These are phyloP conservation scores for Fragaria vesca DNA, from an alignment of 306 rosid species.

Conservation along the genomic window DNA sequence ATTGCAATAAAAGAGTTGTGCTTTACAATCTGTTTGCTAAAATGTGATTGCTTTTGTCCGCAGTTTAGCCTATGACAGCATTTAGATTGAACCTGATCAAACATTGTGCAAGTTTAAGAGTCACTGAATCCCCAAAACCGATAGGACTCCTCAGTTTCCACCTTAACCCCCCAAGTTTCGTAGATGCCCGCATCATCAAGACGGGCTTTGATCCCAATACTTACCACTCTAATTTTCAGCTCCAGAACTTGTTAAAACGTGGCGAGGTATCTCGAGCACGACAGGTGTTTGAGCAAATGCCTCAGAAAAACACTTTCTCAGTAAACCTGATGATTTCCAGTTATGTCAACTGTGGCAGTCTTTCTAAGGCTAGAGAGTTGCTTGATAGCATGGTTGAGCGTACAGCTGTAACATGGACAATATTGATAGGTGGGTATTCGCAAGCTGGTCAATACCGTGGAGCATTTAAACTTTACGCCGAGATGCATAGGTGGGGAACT, in stretches of 20 bases:
- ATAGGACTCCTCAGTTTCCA: conserved; percentile 30
- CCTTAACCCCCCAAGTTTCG: conserved; percentile 24
- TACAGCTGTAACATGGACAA: conserved; percentile 80
- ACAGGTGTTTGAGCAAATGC: conserved; percentile 71
- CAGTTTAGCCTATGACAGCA: conserved; percentile 34
- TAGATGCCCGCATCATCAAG: conserved; percentile 67
- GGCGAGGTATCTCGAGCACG: conserved; percentile 58
- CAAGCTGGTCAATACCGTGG: conserved; percentile 40
- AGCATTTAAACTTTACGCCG: conserved; percentile 59
- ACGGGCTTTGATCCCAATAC: conserved; percentile 70
- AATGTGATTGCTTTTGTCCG: background rate
- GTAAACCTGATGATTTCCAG: conserved; percentile 64
- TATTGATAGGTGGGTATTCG: conserved; percentile 68
- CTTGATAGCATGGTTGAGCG: conserved; percentile 65
- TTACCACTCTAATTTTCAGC: conserved; percentile 60
- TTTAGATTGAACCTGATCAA: conserved; percentile 30
- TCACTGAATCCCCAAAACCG: conserved; percentile 29
- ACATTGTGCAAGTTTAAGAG: conserved; percentile 33
- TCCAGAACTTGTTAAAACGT: conserved; percentile 32
- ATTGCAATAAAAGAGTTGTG: background rate
- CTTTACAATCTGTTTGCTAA: background rate
- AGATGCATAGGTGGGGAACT: conserved; percentile 56
- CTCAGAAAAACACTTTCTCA: conserved; percentile 63
- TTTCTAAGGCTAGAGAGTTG: conserved; percentile 57
- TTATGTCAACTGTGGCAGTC: conserved; percentile 56